Evolutionary conservation across 2,329 filamentous ascomycete genomes (phyloP).

Genomic region (Hypomyces rosellus): DNA sequence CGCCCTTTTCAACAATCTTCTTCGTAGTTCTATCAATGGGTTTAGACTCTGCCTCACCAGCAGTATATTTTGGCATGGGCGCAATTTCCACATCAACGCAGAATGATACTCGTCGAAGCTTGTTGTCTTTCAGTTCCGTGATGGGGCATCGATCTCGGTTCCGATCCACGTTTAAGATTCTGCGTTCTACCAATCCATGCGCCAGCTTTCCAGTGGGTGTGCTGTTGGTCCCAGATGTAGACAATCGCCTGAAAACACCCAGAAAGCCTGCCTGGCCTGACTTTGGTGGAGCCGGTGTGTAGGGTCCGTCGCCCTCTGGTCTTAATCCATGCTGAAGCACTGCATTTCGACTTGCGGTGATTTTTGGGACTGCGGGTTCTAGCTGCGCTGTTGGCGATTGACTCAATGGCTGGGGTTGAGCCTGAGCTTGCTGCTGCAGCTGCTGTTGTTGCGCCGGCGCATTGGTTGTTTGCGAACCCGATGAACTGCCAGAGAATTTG

Average conservation of each 20-base stretch:
- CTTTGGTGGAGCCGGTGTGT: constrained; percentile 69
- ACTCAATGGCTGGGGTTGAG: constrained; percentile 18
- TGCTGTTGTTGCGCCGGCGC: constrained; percentile 13
- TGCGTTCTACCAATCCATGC: constrained; percentile 71
- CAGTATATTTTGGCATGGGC: constrained; percentile 70
- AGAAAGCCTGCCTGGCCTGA: constrained; percentile 65
- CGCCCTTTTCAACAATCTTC: constrained; percentile 61
- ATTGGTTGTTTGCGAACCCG: constrained; percentile 26
- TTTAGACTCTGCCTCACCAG: constrained; percentile 44
- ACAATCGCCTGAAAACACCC: constrained; percentile 75
- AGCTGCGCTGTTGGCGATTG: constrained; percentile 24
- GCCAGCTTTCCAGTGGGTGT: constrained; percentile 23
- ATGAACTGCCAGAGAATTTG: constrained; percentile 68
- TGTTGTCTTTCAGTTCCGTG: constrained; percentile 70
- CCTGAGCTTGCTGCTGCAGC: constrained; percentile 4
- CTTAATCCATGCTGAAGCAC: constrained; percentile 52
- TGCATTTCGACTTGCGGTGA: constrained; percentile 48
- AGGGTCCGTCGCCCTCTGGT: constrained; percentile 56
- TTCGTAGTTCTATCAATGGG: constrained; percentile 48
- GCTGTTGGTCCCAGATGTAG: constrained; percentile 49
- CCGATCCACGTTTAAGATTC: constrained; percentile 77
- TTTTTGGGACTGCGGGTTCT: constrained; percentile 36
- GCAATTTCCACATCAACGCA: constrained; percentile 97
- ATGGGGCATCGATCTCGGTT: constrained; percentile 74
- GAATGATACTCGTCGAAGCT: constrained; percentile 83